phyloP scores from a whole-genome alignment of 768 basidiomycete species.

The Mycena metata region DNA sequence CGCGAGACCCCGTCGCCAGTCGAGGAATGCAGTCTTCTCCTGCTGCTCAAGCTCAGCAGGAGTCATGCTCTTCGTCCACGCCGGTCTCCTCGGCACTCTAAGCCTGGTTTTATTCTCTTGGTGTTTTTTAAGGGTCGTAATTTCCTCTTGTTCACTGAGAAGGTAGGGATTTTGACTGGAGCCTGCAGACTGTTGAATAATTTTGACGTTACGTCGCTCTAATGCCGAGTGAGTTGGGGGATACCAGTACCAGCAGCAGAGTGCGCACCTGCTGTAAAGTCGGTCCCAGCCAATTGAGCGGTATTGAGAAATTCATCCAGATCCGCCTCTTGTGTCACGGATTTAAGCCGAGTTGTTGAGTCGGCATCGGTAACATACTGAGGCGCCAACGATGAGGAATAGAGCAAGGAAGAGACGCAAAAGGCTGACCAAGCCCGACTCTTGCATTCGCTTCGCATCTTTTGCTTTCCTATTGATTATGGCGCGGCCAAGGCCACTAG shows the following conservation, averaged over 20 bases:
- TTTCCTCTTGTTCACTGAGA: slow-evolving; percentile 86
- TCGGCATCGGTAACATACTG: slow-evolving; percentile 87
- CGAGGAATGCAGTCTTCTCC: slow-evolving; percentile 91
- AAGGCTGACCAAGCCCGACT: slow-evolving; percentile 75
- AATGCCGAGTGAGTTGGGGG: slow-evolving; percentile 26
- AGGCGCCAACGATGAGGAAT: slow-evolving; percentile 20
- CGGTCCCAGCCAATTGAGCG: slow-evolving; percentile 93
- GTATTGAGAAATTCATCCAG: slow-evolving; percentile 96
- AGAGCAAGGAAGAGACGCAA: slow-evolving; percentile 8
- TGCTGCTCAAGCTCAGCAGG: slow-evolving; percentile 84
- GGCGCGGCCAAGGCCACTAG: slow-evolving; percentile 91
- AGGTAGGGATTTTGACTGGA: slow-evolving; percentile 86
- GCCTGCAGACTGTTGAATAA: slow-evolving; percentile 71
- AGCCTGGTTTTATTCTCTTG: slow-evolving; percentile 79
- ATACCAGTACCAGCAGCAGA: not conserved
- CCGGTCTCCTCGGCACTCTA: slow-evolving; percentile 89
- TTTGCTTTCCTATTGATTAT: slow-evolving; percentile 94
- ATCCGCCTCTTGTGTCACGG: slow-evolving; percentile 96
- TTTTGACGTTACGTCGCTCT: slow-evolving; percentile 87
- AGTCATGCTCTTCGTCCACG: slow-evolving; percentile 89
- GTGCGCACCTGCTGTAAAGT: slow-evolving; percentile 91
- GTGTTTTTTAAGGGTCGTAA: slow-evolving; percentile 79
- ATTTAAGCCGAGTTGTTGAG: slow-evolving; percentile 77
- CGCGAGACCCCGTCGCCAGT: slow-evolving; percentile 93
- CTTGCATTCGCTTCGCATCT: slow-evolving; percentile 73